Percentiles rank a stretch among this genome's conserved stretches.
These are phyloP conservation scores for Aspergillus novoparasiticus DNA, from an alignment of 2,329 filamentous ascomycete genomes.

Conservation along the genomic window DNA sequence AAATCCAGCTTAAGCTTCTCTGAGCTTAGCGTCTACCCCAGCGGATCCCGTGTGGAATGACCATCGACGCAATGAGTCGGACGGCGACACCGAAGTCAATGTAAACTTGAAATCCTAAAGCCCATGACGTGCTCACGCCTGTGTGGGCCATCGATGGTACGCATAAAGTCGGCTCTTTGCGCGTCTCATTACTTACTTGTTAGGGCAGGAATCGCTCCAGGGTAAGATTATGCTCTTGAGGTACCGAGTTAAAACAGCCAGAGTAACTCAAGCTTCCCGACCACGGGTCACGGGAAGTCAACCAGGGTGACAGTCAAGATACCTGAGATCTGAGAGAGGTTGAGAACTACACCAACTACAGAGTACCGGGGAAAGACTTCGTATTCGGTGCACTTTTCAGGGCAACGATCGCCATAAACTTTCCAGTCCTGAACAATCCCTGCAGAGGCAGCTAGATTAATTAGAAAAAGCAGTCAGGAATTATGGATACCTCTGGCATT, in stretches of 20 bases:
- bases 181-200: background rate
- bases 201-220: background rate
- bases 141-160: background rate
- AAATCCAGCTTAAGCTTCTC: background rate
- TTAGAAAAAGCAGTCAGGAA: too few species aligned
- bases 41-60: background rate
- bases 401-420: background rate
- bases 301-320: background rate
- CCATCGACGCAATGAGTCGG: background rate
- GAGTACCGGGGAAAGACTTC: too few species aligned
- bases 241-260: background rate
- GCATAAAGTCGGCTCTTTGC: background rate
- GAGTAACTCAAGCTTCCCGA: background rate
- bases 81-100: background rate
- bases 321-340: background rate
- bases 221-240: background rate
- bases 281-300: background rate
- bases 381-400: background rate
- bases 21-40: background rate
- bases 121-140: background rate
- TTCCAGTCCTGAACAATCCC: too few species aligned
- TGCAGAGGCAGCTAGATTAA: too few species aligned
- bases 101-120: background rate
- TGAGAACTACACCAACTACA: too few species aligned
- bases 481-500: background rate